These are phyloP conservation scores for Aspergillus sp. DNA, from an alignment of 2,329 filamentous ascomycete genomes.

Conservation along the genomic window DNA sequence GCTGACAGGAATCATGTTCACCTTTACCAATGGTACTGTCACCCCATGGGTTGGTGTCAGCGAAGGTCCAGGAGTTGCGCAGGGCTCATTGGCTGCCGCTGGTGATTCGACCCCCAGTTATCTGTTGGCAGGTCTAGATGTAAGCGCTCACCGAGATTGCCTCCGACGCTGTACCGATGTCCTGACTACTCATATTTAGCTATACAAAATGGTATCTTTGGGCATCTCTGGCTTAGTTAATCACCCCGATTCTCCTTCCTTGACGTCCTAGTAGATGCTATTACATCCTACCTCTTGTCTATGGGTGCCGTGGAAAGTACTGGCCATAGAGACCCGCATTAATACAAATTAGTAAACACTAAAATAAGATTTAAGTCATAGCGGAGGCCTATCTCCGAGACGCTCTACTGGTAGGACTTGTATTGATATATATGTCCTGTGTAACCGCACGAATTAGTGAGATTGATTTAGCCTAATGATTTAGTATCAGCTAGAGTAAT, in stretches of 20 bases:
- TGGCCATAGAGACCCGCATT: too few species aligned
- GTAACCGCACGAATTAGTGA: too few species aligned
- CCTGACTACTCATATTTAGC: background rate
- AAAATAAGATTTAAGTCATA: too few species aligned
- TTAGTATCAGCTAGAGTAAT: too few species aligned
- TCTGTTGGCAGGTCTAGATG: constrained; percentile 11
- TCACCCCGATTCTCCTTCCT: too few species aligned
- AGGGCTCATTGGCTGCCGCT: background rate
- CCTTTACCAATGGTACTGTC: background rate
- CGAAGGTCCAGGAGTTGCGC: background rate
- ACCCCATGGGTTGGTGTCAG: constrained; percentile 9
- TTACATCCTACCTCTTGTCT: background rate
- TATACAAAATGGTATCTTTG: background rate
- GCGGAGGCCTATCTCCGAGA: too few species aligned
- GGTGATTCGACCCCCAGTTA: background rate
- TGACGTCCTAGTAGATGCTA: too few species aligned
- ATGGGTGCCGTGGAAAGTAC: constrained; percentile 5
- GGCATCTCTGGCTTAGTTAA: background rate
- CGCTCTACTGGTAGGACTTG: too few species aligned
- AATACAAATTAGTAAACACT: too few species aligned
- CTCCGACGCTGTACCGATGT: background rate
- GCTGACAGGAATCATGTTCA: constrained; percentile 8
- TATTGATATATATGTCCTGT: too few species aligned
- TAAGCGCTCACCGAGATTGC: background rate
- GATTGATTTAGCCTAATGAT: too few species aligned